phyloP scores from a whole-genome alignment of 169 alveolate genomes.

The Cyclospora cayetanensis region DNA sequence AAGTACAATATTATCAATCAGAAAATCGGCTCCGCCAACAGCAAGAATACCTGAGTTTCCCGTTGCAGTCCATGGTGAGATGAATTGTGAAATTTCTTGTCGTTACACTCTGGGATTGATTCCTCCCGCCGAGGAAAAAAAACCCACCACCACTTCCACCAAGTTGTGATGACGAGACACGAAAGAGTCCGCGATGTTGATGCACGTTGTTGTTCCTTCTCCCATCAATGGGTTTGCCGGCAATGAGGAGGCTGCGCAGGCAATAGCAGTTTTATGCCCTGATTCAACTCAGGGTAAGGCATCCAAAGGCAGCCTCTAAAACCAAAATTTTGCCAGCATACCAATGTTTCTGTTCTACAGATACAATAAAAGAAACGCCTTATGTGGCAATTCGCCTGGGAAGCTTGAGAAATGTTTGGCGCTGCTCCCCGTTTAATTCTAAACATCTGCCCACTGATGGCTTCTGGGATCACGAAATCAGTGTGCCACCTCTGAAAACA shows the following conservation, averaged over 20 bases:
- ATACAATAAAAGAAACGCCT: constrained; percentile 51
- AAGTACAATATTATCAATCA: no score
- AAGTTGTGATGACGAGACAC: constrained; percentile 13
- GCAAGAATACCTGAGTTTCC: no score
- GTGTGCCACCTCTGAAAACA: constrained; percentile 61
- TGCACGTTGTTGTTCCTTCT: constrained; percentile 56
- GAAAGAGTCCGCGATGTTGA: constrained; percentile 48
- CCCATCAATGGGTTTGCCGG: constrained; percentile 34
- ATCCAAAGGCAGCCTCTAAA: background rate
- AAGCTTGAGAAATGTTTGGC: constrained; percentile 58
- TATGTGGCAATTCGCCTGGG: constrained; percentile 59
- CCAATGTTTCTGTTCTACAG: background rate
- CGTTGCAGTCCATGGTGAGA: no score
- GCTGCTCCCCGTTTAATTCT: constrained; percentile 58
- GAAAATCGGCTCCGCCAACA: no score
- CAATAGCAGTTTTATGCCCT: constrained; percentile 60
- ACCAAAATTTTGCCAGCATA: constrained; percentile 11
- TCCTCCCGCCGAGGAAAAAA: background rate
- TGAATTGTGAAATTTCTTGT: no score
- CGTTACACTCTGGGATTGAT: constrained; percentile 28
- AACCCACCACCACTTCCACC: background rate
- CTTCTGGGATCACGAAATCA: constrained; percentile 30
- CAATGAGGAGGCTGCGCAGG: constrained; percentile 58
- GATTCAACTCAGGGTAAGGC: constrained; percentile 59
- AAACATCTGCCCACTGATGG: background rate